Conservation (phyloP, 2,329 filamentous ascomycete species). For the Verticillium longisporum region DNA sequence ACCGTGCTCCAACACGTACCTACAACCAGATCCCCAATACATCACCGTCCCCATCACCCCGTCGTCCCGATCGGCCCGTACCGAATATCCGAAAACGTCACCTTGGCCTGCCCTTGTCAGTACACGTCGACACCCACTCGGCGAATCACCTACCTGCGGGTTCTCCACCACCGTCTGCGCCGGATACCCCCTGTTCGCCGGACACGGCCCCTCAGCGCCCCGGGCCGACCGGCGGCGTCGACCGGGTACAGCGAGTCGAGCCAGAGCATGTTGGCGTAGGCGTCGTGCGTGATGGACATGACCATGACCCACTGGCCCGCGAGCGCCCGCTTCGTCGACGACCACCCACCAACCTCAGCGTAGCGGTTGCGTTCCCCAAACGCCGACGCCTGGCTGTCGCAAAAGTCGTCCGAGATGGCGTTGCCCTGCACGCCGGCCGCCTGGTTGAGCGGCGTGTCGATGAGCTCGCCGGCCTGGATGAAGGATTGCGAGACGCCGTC, state of each 20-base stretch:
- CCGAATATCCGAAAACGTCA: slow-evolving; percentile 42
- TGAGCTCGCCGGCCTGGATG: slow-evolving; percentile 50
- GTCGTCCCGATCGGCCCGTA: slow-evolving; percentile 39
- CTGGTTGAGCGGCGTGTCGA: slow-evolving; percentile 31
- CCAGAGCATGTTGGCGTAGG: slow-evolving; percentile 5
- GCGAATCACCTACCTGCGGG: not conserved
- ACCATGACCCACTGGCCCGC: slow-evolving; percentile 5
- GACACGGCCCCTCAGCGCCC: slow-evolving; percentile 3
- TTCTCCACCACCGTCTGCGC: not conserved
- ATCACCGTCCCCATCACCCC: not conserved
- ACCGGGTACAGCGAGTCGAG: slow-evolving; percentile 5
- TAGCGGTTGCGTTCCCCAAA: not conserved
- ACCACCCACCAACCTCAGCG: not conserved
- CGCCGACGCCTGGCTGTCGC: not conserved
- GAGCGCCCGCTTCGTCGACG: not conserved
- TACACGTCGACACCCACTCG: not conserved
- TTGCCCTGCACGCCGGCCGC: not conserved
- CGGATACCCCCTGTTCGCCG: not conserved
- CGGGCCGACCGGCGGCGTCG: not conserved
- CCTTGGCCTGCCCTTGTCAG: slow-evolving; percentile 19
- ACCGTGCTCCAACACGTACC: no score
- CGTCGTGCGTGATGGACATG: slow-evolving; percentile 7
- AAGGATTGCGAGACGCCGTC: slow-evolving; percentile 52
- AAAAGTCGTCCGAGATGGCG: slow-evolving; percentile 1
- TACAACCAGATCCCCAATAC: no score